These are phyloP conservation scores for Penicillium fuscoglaucum DNA, from an alignment of 2,329 filamentous ascomycete species.

Conservation along the genomic window DNA sequence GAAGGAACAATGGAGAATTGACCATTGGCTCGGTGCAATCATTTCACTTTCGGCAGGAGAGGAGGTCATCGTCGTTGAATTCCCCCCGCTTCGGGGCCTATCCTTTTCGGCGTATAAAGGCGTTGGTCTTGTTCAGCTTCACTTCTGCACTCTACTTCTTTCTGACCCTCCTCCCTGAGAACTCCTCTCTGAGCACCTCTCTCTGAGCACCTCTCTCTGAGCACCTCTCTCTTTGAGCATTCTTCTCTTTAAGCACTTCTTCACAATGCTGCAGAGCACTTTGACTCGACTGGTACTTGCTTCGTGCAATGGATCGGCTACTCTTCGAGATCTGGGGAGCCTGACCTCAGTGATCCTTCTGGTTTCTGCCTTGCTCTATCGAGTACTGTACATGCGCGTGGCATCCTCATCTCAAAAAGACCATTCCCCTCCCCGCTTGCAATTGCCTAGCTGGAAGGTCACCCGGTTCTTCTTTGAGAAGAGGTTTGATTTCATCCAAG, in stretches of 20 bases:
- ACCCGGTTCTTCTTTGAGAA: background rate
- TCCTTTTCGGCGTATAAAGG: background rate
- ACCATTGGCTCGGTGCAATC: background rate
- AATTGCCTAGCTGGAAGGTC: background rate
- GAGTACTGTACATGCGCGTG: background rate
- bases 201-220: too few relatives aligned
- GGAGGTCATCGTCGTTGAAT: background rate
- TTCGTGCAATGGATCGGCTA: background rate
- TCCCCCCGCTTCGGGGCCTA: background rate
- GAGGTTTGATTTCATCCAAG: constrained; percentile 1
- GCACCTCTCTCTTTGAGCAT: too few relatives aligned
- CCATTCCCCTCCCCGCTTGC: background rate
- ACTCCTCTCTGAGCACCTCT: too few relatives aligned
- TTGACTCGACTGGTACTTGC: background rate
- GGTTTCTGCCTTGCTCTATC: background rate
- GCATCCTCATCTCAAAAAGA: background rate
- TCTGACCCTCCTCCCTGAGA: background rate
- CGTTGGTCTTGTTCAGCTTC: background rate
- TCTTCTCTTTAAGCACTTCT: too few relatives aligned
- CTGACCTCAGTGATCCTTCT: background rate
- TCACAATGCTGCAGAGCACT: constrained; percentile 1
- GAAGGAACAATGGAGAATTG: background rate
- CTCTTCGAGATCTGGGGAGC: background rate
- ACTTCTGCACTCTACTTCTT: background rate
- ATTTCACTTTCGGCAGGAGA: background rate